Conservation (phyloP, 1,284 basidiomycete genomes). For the Trichosporon coremiiforme region DNA sequence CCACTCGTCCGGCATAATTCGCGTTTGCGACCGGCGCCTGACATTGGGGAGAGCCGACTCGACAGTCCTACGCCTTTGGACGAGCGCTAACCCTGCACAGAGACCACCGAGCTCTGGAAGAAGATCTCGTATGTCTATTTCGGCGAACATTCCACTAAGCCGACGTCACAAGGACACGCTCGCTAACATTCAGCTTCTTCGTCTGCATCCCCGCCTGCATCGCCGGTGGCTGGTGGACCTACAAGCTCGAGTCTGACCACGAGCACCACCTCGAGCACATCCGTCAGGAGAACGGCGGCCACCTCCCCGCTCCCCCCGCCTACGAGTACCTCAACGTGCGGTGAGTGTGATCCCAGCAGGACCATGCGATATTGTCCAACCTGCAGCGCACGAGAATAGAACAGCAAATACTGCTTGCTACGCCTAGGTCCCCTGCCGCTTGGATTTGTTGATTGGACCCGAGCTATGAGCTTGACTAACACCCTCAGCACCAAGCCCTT, state of each 20-base stretch:
- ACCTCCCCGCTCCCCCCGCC: conserved; percentile 43
- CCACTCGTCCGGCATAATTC: neutral
- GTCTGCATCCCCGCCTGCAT: conserved; percentile 50
- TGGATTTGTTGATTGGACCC: neutral
- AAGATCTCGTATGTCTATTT: conserved; percentile 41
- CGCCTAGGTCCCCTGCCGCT: neutral
- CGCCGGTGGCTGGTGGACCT: conserved; percentile 46
- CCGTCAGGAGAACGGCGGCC: conserved; percentile 46
- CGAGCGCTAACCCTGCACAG: conserved; percentile 29
- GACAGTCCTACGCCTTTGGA: no score
- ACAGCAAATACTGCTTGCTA: neutral
- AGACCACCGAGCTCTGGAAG: conserved; percentile 52
- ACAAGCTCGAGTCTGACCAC: conserved; percentile 52
- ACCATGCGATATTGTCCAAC: neutral
- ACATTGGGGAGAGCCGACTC: neutral
- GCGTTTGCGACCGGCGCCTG: neutral
- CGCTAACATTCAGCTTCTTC: conserved; percentile 41
- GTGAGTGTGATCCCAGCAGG: conserved; percentile 29
- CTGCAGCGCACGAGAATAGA: neutral
- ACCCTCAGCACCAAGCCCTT: conserved; percentile 37
- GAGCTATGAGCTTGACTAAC: neutral
- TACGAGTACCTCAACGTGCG: conserved; percentile 56
- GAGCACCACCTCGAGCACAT: conserved; percentile 43
- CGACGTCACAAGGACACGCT: neutral
- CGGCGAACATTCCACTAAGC: neutral